Evolutionary conservation across 768 basidiomycete species (phyloP), one percentile per base, ranked within the genome.

Genomic region (Candolleomyces efflorescens): DNA sequence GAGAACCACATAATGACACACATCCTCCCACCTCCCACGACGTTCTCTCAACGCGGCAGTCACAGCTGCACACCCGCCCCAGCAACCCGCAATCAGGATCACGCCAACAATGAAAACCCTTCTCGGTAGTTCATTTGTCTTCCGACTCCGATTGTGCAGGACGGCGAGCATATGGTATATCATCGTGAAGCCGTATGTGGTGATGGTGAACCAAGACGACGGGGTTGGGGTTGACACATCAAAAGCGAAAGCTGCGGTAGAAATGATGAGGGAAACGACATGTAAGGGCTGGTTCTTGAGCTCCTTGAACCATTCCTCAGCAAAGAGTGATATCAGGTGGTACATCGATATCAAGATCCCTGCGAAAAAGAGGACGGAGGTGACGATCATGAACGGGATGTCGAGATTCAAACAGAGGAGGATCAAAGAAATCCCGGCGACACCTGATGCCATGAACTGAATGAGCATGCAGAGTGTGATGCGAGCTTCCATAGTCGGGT

Each of bases 101-200:
- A 38, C 51, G 9, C 2, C 32, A 9, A 39, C 12, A 9, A 36
- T 20, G 2, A 4, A 11, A 3, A 53, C n/a, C 18, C 37, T n/a
- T 3, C 51, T 13, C 4, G 51, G 51, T 12, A n/a, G 10, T 32
- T 5, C 11, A 18, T 38, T 10, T 6, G 5, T 37, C 37, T 18
- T 10, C 18, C n/a, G 10, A n/a, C 36, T 26, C 49, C 17, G 11
- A 17, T 26, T 36, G 18, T 53, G 51, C 15, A 53, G 51, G 22
- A 53, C 51, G 3, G 51, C 51, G 4, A 53, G 18, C 51, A 53
- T 53, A 53, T 53, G 51, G 51, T 38, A 53, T n/a, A 23, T 23
- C 2, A 39, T 36, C 36, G 51, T 53, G 13, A 38, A 10, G 1
- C 51, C 51, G 36, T 53, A 53, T 18, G 37, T 53, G 36, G 51